A percentile compares a stretch with the other conserved stretches of the same genome.
These are phyloP conservation scores for Hsuehochloa calcarea DNA, from an alignment of 176 grass and related monocot species.

Conservation along the genomic window DNA sequence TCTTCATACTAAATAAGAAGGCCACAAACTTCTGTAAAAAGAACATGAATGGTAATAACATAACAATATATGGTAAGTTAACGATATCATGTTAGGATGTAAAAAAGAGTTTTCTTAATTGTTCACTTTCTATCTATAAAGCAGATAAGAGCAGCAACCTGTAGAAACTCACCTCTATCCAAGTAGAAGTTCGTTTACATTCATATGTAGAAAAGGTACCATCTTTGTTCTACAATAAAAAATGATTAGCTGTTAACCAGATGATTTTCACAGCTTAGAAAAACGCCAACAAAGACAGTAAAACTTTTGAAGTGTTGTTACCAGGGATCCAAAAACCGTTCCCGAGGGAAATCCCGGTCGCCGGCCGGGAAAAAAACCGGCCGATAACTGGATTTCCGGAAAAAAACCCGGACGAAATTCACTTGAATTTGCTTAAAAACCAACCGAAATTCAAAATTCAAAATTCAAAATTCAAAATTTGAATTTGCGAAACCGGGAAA, in stretches of 20 bases:
- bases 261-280: not conserved
- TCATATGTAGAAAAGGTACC: conserved; percentile 58
- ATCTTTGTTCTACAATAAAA: conserved; percentile 45
- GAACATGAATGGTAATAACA: not conserved
- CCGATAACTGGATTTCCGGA: too few species aligned
- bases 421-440: too few species aligned
- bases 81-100: not conserved
- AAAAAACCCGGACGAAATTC: too few species aligned
- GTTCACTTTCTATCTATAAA: not conserved
- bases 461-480: too few species aligned
- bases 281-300: not conserved
- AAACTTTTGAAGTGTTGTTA: not conserved
- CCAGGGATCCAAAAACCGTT: too few species aligned
- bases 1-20: not conserved
- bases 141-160: not conserved
- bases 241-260: not conserved
- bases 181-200: conserved; percentile 41
- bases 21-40: not conserved
- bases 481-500: too few species aligned
- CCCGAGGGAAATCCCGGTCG: too few species aligned
- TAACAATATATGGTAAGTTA: not conserved
- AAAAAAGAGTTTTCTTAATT: not conserved
- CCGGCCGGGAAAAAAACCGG: too few species aligned
- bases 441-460: too few species aligned
- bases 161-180: conserved; percentile 43